Evolutionary conservation across 1,284 basidiomycete species (phyloP), one percentile per base, ranked within the genome.

Genomic region (Pascua sp.): DNA sequence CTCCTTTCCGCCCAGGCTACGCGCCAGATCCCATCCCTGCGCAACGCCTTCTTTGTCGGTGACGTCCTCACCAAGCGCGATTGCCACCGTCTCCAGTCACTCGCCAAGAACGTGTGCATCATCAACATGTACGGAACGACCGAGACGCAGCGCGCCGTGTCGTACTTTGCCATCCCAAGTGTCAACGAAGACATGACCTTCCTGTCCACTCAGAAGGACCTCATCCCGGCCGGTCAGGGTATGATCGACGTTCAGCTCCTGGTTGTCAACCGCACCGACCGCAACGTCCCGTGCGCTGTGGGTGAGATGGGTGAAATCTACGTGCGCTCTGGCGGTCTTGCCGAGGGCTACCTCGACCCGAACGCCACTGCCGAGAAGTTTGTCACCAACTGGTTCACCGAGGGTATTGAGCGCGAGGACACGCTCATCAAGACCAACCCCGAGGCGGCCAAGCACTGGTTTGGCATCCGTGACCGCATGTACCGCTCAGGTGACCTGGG

Each of bases 91-190:
- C 83, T 99, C 8, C 96, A 99, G 77, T 84, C 90, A 5, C 86
- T 98, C 48, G 96, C 96, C 1, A 80, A 86, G 39, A 96, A 98
- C 68, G 93, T 95, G 12, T 82, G 85, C 49, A 96, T 99, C 76
- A 88, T 98, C 78, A 99, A 98, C 82, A 99, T 99, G 96, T 99
- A 98, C 77, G 96, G 96, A 24, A 98, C 96, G 10, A 99, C 96
- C 24, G 96, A 99, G 79, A 98, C 96, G 5, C 96, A 99, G 77
- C 89, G 96, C 50, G 96, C 96, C 0, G 96, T 99, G 11, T 97
- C 93, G 42, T 98, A 98, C 80, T 98, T 96, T 76, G 84, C 87
- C 41, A 93, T 98, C 64, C 94, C 95, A 2, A 84, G 89, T 50
- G 84, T 97, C 18, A 85, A 86, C 41, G 82, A 84, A 57, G 91